phyloP scores from a whole-genome alignment of 192 early-diverging fungal genomes.

The Linnemannia hyalina region DNA sequence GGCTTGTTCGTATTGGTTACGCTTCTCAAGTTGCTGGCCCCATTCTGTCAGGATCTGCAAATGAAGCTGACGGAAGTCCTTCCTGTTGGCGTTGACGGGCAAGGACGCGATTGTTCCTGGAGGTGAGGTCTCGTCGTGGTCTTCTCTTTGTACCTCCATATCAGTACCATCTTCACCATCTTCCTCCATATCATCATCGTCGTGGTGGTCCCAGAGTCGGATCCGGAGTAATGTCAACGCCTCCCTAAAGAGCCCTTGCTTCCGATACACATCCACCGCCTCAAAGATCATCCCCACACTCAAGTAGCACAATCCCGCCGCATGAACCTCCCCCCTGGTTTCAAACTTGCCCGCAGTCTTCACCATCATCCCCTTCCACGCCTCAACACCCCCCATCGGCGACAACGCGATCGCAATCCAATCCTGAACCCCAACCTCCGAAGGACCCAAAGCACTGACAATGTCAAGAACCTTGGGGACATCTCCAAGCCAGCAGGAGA shows the following conservation, averaged over 20 bases:
- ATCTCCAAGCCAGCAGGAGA: conserved; percentile 47
- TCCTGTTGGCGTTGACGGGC: not conserved
- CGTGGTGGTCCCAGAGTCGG: conserved; percentile 28
- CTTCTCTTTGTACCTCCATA: not conserved
- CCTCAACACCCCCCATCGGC: conserved; percentile 62
- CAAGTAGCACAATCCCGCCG: conserved; percentile 57
- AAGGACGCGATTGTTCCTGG: too few species aligned
- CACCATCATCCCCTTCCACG: conserved; percentile 58
- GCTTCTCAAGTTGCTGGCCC: conserved; percentile 36
- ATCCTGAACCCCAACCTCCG: conserved; percentile 53
- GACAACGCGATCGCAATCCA: conserved; percentile 66
- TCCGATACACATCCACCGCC: conserved; percentile 60
- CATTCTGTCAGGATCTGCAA: conserved; percentile 42
- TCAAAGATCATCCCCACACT: conserved; percentile 58
- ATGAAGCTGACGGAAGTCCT: conserved; percentile 14
- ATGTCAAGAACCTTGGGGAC: conserved; percentile 41
- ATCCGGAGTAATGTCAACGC: conserved; percentile 47
- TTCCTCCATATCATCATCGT: not conserved
- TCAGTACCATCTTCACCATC: not conserved
- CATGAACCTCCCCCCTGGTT: conserved; percentile 48
- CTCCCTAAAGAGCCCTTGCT: conserved; percentile 55
- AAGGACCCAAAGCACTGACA: conserved; percentile 7
- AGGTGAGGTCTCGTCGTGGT: not conserved
- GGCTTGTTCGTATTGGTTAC: conserved; percentile 31
- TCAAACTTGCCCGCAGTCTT: conserved; percentile 58